A percentile compares a stretch with the other conserved stretches of the same genome.
Evolutionary conservation across 805 yeast genomes (phyloP).

Genomic region (Barnettozyma salicaria): DNA sequence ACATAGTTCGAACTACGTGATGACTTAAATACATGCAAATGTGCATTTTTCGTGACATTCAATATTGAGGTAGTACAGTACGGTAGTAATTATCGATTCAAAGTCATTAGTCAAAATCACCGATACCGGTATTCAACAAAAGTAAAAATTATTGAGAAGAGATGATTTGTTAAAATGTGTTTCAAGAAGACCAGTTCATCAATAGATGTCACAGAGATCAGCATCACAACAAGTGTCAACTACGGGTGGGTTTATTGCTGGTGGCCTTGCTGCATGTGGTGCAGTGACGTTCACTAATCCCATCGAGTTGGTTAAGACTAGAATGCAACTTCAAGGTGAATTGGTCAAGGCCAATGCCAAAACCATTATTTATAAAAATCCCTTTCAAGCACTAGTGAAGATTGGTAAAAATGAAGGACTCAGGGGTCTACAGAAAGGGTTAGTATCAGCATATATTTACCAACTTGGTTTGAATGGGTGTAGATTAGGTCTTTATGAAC

Average conservation of each 20-base stretch:
- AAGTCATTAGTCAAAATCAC: too few species aligned
- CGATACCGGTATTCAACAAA: not conserved
- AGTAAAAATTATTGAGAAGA: not conserved
- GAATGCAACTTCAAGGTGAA: slow-evolving; percentile 98
- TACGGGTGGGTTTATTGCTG: slow-evolving; percentile 79
- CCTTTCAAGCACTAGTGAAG: slow-evolving; percentile 72
- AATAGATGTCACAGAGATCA: slow-evolving; percentile 23
- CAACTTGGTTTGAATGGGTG: slow-evolving; percentile 92
- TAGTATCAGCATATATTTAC: slow-evolving; percentile 81
- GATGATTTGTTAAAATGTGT: not conserved
- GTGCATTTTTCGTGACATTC: not conserved
- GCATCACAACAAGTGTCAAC: slow-evolving; percentile 60
- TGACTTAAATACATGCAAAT: slow-evolving; percentile 2
- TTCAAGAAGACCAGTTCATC: not conserved
- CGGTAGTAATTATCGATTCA: too few species aligned
- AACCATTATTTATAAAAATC: slow-evolving; percentile 65
- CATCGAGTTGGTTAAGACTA: slow-evolving; percentile 85
- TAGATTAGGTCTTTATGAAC: slow-evolving; percentile 91
- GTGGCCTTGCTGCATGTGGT: slow-evolving; percentile 93
- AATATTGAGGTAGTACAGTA: too few species aligned
- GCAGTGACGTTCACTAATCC: slow-evolving; percentile 98
- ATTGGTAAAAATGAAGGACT: slow-evolving; percentile 80
- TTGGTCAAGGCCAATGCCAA: slow-evolving; percentile 40
- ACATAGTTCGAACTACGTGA: slow-evolving; percentile 16
- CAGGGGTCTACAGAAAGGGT: slow-evolving; percentile 83